Base-by-base conservation (phyloP, 2,329 filamentous ascomycete species). In the Chrysoporthe puriensis region DNA sequence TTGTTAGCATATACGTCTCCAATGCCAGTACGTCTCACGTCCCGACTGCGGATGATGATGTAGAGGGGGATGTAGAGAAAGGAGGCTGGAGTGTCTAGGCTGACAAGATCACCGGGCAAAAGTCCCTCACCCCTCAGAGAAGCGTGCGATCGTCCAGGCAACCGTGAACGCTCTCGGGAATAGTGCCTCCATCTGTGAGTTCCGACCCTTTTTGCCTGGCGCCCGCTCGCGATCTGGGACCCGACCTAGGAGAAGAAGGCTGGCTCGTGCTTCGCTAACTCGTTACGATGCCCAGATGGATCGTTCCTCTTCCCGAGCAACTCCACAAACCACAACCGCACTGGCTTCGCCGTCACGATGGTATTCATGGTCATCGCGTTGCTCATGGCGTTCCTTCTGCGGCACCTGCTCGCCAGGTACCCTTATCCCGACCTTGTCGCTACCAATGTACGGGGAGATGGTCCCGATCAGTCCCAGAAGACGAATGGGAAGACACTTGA, bases 261-360 rank as follows among this genome's bases (percentile, higher is more conserved):
- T 26, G 50, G n/a, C 9, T 21, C 50, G 18, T 54, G 6, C 4
- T 16, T 4, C 1, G 3, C 14, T 44, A 43, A 8, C 13, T 67
- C 18, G 52, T 1, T 4, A 11, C 9, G 21, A n/a, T 14, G 4
- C 4, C 4, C 21, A 67, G 65, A 63, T 32, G 60, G 65, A 11
- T 67, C 65, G 7, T 63, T 67, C 13, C 65, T 67, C 42, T 67
- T 67, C 44, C 65, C 65, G 9, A 67, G 52, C 43, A 43, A 32
- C n/a, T 48, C 62, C 16, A 48, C 44, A 42, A 46, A 63, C 36
- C 60, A 67, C 14, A 59, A 67, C 44, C 65, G 65, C 13, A 18
- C 52, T 6, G 65, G 65, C 21, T 67, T 67, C 21, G 46, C 40
- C 34, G 65, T 67, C 36, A 67, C 65, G 0, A 63, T 63, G 60